Evolutionary conservation across 805 yeast genomes (phyloP).

Genomic region (Kluyveromyces aestuarii): DNA sequence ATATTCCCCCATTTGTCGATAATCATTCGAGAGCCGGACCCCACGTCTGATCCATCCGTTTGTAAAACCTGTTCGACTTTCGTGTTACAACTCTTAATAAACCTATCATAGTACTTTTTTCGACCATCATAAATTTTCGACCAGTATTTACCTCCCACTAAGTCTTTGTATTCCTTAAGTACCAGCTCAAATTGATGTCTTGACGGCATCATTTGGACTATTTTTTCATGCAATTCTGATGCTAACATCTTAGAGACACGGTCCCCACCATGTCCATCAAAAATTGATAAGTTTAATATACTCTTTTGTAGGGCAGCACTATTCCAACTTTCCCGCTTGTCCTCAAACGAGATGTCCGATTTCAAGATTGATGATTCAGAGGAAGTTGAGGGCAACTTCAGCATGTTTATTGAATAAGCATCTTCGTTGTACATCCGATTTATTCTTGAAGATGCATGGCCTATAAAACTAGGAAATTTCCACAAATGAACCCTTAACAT

Average conservation of each 20-base stretch:
- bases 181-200: conserved; percentile 35
- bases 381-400: conserved; percentile 35
- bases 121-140: conserved; percentile 53
- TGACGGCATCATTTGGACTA: conserved; percentile 35
- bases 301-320: conserved; percentile 9
- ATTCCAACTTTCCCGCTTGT: conserved; percentile 13
- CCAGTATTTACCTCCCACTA: conserved; percentile 82
- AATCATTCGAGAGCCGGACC: conserved; percentile 26
- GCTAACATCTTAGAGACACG: conserved; percentile 59
- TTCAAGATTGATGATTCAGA: conserved; percentile 18
- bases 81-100: conserved; percentile 26
- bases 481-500: conserved; percentile 19
- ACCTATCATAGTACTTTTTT: conserved; percentile 26
- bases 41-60: conserved; percentile 5
- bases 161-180: conserved; percentile 43
- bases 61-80: conserved; percentile 27
- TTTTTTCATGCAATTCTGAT: conserved; percentile 41
- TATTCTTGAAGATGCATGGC: conserved; percentile 70
- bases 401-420: conserved; percentile 54
- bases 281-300: conserved; percentile 64
- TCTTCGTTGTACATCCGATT: conserved; percentile 80
- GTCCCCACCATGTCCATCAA: conserved; percentile 93
- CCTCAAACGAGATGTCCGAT: conserved; percentile 8
- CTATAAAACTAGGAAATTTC: conserved; percentile 38
- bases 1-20: conserved; percentile 30